Evolutionary conservation across 2,329 filamentous ascomycete species (phyloP).

Genomic region (Ilyonectria robusta): DNA sequence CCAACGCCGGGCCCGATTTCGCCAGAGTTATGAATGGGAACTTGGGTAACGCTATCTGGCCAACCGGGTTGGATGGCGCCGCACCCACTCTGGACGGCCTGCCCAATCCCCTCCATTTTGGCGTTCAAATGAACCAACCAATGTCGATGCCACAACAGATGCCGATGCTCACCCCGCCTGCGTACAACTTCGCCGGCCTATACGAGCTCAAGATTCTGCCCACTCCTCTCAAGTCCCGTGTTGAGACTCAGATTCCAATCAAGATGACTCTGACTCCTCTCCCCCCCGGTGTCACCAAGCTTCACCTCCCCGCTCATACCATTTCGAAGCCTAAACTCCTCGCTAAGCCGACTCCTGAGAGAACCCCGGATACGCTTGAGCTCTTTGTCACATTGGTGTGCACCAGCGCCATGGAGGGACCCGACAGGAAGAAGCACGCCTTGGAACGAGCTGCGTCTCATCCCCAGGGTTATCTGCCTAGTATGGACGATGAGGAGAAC

Average conservation of each 20-base stretch:
- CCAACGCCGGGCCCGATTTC: conserved; percentile 58
- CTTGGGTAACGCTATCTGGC: conserved; percentile 53
- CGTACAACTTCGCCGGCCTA: conserved; percentile 51
- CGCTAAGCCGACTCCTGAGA: conserved; percentile 77
- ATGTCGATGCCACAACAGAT: conserved; percentile 52
- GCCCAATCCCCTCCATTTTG: conserved; percentile 46
- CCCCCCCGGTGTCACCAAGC: conserved; percentile 80
- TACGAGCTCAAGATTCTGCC: conserved; percentile 73
- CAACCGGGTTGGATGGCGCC: conserved; percentile 48
- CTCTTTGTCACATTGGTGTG: conserved; percentile 88
- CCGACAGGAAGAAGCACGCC: conserved; percentile 76
- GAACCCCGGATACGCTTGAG: conserved; percentile 81
- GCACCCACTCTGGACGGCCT: conserved; percentile 43
- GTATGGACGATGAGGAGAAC: conserved; percentile 71
- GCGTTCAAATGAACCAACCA: conserved; percentile 45
- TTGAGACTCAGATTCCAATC: conserved; percentile 96
- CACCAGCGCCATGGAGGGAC: conserved; percentile 89
- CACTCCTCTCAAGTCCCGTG: conserved; percentile 86
- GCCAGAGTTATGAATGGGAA: conserved; percentile 48
- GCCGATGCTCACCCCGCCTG: conserved; percentile 41
- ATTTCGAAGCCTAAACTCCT: conserved; percentile 96
- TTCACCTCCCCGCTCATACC: conserved; percentile 90
- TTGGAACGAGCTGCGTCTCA: conserved; percentile 67
- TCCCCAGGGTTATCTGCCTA: conserved; percentile 54
- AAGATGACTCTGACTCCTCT: conserved; percentile 83